Percentiles rank a stretch among this genome's conserved stretches.
phyloP scores from a whole-genome alignment of 1,284 basidiomycete genomes.

The Ustilago vetiveriae region DNA sequence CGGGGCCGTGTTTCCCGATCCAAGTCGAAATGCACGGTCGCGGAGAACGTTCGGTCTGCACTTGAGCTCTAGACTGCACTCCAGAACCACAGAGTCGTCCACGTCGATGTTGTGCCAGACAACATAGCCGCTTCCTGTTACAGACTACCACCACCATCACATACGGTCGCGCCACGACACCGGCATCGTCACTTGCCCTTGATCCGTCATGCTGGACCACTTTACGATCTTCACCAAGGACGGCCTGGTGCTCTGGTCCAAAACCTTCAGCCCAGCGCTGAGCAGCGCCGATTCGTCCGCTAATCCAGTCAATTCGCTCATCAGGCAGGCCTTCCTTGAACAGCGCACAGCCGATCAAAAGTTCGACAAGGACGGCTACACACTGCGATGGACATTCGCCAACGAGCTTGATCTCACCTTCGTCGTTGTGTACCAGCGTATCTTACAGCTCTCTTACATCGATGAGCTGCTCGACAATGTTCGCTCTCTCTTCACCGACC shows the following conservation, averaged over 20 bases:
- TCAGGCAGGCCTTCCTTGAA: slow-evolving; percentile 63
- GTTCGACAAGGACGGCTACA: slow-evolving; percentile 62
- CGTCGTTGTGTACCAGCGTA: slow-evolving; percentile 84
- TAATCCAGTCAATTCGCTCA: slow-evolving; percentile 58
- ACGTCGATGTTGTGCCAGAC: slow-evolving; percentile 1
- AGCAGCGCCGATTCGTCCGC: slow-evolving; percentile 24
- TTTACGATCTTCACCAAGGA: slow-evolving; percentile 59
- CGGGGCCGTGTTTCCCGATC: background rate
- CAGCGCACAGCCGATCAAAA: slow-evolving; percentile 56
- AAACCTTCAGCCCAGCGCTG: slow-evolving; percentile 53
- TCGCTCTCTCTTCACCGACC: slow-evolving; percentile 53
- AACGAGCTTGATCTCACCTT: slow-evolving; percentile 64
- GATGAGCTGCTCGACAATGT: slow-evolving; percentile 75
- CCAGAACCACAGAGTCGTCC: slow-evolving; percentile 6
- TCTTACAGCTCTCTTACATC: slow-evolving; percentile 92
- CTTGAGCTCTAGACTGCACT: slow-evolving; percentile 8
- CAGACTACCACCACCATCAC: background rate
- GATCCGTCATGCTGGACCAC: slow-evolving; percentile 52
- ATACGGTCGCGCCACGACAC: slow-evolving; percentile 4
- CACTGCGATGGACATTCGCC: slow-evolving; percentile 59
- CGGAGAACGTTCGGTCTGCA: slow-evolving; percentile 25
- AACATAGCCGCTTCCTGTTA: background rate
- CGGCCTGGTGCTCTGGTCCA: slow-evolving; percentile 63
- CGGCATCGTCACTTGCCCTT: background rate
- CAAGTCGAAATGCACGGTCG: background rate